Evolutionary conservation across 768 basidiomycete genomes (phyloP).

Genomic region (Suillus sp.): DNA sequence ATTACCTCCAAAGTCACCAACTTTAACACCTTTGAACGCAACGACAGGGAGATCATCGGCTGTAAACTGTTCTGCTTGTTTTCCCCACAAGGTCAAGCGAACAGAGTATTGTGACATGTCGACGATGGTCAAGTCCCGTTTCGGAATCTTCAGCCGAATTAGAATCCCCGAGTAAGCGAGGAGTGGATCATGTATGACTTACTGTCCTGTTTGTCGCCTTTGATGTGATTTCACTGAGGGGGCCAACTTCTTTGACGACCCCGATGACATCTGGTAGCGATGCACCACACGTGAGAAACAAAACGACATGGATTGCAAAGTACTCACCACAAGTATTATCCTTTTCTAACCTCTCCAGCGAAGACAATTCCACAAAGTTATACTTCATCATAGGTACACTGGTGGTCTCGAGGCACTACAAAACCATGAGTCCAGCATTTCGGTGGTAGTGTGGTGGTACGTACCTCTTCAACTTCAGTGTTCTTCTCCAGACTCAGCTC

Average conservation of each 20-base stretch:
- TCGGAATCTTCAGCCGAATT: slow-evolving; percentile 58
- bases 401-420: slow-evolving; percentile 77
- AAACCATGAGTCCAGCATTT: slow-evolving; percentile 13
- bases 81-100: slow-evolving; percentile 93
- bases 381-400: slow-evolving; percentile 84
- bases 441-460: slow-evolving; percentile 19
- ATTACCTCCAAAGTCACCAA: slow-evolving; percentile 88
- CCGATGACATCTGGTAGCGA: slow-evolving; percentile 75
- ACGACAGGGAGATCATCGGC: slow-evolving; percentile 66
- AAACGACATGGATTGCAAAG: slow-evolving; percentile 5
- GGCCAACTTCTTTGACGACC: slow-evolving; percentile 77
- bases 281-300: slow-evolving; percentile 1
- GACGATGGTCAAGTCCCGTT: slow-evolving; percentile 88
- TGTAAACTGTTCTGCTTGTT: slow-evolving; percentile 84
- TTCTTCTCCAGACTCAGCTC: slow-evolving; percentile 84
- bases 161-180: slow-evolving; percentile 2
- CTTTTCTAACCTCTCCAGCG: slow-evolving; percentile 65
- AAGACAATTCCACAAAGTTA: slow-evolving; percentile 69
- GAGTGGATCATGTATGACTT: slow-evolving; percentile 6
- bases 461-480: slow-evolving; percentile 84
- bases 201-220: slow-evolving; percentile 74
- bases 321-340: slow-evolving; percentile 81
- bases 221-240: slow-evolving; percentile 70
- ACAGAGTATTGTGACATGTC: slow-evolving; percentile 80
- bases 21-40: slow-evolving; percentile 92